Conservation (phyloP, 768 basidiomycete genomes). For the Pholiota molesta region DNA sequence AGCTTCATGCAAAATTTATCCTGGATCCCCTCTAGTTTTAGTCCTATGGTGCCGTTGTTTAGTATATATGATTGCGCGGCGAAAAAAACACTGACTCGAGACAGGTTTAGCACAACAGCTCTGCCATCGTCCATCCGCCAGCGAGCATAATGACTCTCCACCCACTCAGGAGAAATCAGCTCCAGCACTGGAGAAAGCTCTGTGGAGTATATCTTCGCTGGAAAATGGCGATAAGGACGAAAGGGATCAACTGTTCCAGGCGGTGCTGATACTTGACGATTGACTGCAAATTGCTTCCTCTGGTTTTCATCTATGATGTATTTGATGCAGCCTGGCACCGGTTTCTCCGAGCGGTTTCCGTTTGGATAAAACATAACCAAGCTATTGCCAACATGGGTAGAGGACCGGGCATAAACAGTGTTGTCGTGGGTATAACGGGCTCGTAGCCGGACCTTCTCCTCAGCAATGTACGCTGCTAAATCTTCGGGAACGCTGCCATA, state of each 20-base stretch:
- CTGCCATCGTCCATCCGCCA: conserved; percentile 13
- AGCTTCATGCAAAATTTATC: no score
- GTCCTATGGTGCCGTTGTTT: no score
- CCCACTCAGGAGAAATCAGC: conserved; percentile 19
- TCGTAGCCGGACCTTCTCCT: conserved; percentile 10
- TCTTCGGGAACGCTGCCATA: background rate
- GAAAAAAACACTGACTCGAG: conserved; percentile 10
- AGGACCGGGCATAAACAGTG: conserved; percentile 17
- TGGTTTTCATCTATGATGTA: conserved; percentile 15
- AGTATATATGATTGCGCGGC: no score
- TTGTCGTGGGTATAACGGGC: conserved; percentile 17
- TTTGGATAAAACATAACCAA: conserved; percentile 24
- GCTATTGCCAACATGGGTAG: conserved; percentile 28
- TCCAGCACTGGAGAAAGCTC: conserved; percentile 15
- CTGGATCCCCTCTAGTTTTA: no score
- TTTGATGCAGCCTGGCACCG: conserved; percentile 24
- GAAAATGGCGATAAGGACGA: conserved; percentile 22
- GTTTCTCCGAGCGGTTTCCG: background rate
- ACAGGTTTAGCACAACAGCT: conserved; percentile 18
- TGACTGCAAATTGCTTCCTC: conserved; percentile 14
- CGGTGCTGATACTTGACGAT: conserved; percentile 11
- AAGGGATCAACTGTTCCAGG: conserved; percentile 20
- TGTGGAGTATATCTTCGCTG: conserved; percentile 22
- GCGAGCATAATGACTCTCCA: conserved; percentile 25
- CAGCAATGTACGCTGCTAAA: background rate